phyloP scores from a whole-genome alignment of 1,139 yeast genomes.

The Magnusiomyces suaveolens region DNA sequence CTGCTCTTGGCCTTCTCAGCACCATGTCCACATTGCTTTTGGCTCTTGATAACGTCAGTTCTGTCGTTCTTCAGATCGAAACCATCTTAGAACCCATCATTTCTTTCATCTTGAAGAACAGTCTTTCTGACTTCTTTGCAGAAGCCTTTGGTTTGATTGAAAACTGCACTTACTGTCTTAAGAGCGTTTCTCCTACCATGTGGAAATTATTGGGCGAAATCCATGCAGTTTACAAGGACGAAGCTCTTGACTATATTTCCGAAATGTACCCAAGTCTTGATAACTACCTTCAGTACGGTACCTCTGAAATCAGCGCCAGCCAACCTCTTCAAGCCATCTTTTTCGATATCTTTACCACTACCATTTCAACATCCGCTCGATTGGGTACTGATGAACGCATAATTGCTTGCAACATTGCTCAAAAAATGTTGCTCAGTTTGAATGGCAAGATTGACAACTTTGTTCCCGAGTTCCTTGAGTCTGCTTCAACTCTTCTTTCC shows the following conservation, averaged over 20 bases:
- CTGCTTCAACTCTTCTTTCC: conserved; percentile 24
- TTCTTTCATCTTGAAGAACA: conserved; percentile 51
- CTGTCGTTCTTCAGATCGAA: conserved; percentile 58
- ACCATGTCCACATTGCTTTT: conserved; percentile 81
- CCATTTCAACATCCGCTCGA: conserved; percentile 31
- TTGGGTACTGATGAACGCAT: conserved; percentile 44
- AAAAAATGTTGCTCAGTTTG: conserved; percentile 44
- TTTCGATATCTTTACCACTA: conserved; percentile 31
- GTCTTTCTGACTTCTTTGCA: conserved; percentile 67
- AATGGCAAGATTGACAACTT: conserved; percentile 33
- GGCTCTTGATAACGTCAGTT: conserved; percentile 74
- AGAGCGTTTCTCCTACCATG: conserved; percentile 61
- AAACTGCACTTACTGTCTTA: conserved; percentile 67
- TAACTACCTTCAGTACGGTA: conserved; percentile 70
- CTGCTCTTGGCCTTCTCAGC: conserved; percentile 77
- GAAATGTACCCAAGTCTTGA: conserved; percentile 70
- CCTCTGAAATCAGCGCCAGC: conserved; percentile 36
- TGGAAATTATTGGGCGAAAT: conserved; percentile 63
- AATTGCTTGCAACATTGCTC: conserved; percentile 46
- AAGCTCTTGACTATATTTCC: conserved; percentile 54
- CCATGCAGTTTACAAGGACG: conserved; percentile 43
- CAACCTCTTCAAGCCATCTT: conserved; percentile 26
- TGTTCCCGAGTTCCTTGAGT: conserved; percentile 37
- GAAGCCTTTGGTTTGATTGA: conserved; percentile 82
- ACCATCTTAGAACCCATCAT: conserved; percentile 67